Conservation (phyloP, 208 protist species). For the Novymonas esmeraldas region DNA sequence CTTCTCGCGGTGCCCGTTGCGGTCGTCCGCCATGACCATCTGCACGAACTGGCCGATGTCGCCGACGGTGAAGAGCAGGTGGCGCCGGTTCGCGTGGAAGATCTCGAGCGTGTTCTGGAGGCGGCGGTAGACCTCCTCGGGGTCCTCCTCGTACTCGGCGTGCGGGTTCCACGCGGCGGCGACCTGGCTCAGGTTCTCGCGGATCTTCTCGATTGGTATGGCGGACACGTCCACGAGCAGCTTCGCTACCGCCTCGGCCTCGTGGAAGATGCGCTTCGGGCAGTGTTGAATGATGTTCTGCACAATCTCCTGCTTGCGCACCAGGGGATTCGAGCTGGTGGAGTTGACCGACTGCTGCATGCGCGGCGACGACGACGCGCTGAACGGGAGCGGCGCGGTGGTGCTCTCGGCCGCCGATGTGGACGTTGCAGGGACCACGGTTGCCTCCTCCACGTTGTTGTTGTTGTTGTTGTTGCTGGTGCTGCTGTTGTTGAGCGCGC, state of each 20-base stretch:
- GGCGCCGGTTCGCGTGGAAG: constrained; percentile 77
- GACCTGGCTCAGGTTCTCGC: constrained; percentile 86
- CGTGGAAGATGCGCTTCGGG: constrained; percentile 83
- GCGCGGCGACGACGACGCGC: not conserved
- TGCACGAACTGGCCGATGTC: constrained; percentile 90
- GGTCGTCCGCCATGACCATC: constrained; percentile 79
- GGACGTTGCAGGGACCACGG: not conserved
- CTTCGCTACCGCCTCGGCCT: constrained; percentile 85
- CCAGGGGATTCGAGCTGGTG: constrained; percentile 23
- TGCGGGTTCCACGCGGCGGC: constrained; percentile 90
- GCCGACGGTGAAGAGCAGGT: constrained; percentile 87
- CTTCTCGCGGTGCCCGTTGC: constrained; percentile 82
- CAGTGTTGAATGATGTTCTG: constrained; percentile 82
- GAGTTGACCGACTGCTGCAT: constrained; percentile 4
- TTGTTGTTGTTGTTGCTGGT: not conserved
- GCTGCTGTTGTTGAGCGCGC: not conserved
- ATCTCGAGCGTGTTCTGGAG: constrained; percentile 78
- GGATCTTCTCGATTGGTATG: constrained; percentile 91
- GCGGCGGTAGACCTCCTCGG: constrained; percentile 72
- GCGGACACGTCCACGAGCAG: constrained; percentile 84
- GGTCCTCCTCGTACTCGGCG: constrained; percentile 91
- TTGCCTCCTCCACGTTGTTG: not conserved
- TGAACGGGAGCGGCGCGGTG: not conserved
- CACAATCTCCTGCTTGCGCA: constrained; percentile 65
- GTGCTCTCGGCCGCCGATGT: not conserved